A percentile compares a stretch with the other conserved stretches of the same genome.
phyloP scores from a whole-genome alignment of 345 rosid species.

The Punica granatum region DNA sequence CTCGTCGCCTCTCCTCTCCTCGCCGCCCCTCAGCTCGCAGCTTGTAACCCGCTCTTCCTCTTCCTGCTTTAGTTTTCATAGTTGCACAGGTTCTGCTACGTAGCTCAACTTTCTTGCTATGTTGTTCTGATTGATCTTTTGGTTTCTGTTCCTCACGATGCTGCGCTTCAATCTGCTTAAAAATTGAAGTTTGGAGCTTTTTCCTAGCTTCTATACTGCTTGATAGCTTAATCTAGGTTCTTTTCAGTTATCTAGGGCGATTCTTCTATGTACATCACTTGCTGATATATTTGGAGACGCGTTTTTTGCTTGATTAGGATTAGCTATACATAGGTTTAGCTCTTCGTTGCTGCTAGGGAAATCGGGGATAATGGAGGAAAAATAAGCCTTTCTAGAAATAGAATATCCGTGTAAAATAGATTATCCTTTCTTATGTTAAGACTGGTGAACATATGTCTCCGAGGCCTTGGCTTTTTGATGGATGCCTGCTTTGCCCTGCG shows the following conservation, averaged over 20 bases:
- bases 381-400: not conserved
- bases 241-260: not conserved
- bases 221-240: not conserved
- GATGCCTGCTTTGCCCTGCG: not conserved
- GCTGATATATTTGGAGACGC: too few relatives aligned
- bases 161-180: not conserved
- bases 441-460: not conserved
- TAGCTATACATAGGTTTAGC: too few relatives aligned
- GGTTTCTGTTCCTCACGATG: not conserved
- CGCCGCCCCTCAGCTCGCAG: not conserved
- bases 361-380: not conserved
- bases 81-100: not conserved
- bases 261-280: too few relatives aligned
- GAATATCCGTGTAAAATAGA: not conserved
- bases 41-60: not conserved
- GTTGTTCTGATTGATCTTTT: not conserved
- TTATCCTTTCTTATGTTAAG: not conserved
- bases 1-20: constrained; percentile 1
- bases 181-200: not conserved
- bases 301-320: too few relatives aligned
- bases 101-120: not conserved
- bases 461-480: not conserved
- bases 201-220: not conserved
- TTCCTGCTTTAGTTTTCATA: not conserved
- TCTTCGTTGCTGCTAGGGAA: not conserved